Percentiles rank a stretch among this genome's conserved stretches.
Evolutionary conservation across 176 grass and related monocot species (phyloP).

Genomic region (Oryza punctata): DNA sequence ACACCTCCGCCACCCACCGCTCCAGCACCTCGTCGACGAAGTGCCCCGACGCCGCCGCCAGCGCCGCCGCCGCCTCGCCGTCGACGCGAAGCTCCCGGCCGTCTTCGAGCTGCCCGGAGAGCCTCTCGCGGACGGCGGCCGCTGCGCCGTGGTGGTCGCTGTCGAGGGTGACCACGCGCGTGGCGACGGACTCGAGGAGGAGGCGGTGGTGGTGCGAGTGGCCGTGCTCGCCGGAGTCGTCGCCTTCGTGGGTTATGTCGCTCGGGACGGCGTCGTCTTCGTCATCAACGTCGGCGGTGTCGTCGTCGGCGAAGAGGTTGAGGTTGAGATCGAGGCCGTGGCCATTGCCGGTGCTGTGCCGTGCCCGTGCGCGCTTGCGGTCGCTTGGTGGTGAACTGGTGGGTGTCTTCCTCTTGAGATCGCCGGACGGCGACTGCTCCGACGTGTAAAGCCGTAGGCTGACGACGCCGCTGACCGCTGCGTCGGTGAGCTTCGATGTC

Average conservation of each 20-base stretch:
- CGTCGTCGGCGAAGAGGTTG: conserved; percentile 47
- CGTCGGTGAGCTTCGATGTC: conserved; percentile 14
- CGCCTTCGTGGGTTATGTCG: conserved; percentile 72
- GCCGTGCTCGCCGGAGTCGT: neutral
- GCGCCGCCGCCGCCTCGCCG: conserved; percentile 43
- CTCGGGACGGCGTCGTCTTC: conserved; percentile 55
- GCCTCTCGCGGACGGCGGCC: conserved; percentile 35
- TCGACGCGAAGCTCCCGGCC: conserved; percentile 24
- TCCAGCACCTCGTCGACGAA: conserved; percentile 59
- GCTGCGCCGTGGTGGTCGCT: conserved; percentile 9
- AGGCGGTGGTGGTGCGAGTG: neutral
- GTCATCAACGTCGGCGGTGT: neutral
- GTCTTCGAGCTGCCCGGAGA: conserved; percentile 28
- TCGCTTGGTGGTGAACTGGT: conserved; percentile 3
- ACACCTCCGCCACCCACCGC: conserved; percentile 73
- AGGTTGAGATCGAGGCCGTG: conserved; percentile 61
- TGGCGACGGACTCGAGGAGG: conserved; percentile 35
- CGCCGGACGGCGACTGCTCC: conserved; percentile 23
- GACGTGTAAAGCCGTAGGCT: conserved; percentile 39
- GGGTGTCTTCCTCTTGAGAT: conserved; percentile 54
- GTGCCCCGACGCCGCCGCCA: conserved; percentile 41
- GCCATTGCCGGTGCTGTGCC: conserved; percentile 11
- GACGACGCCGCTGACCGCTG: neutral
- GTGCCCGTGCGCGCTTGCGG: conserved; percentile 36
- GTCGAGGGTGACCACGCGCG: conserved; percentile 28